phyloP scores from a whole-genome alignment of 805 yeast species.

The Wickerhamomyces bisporus region DNA sequence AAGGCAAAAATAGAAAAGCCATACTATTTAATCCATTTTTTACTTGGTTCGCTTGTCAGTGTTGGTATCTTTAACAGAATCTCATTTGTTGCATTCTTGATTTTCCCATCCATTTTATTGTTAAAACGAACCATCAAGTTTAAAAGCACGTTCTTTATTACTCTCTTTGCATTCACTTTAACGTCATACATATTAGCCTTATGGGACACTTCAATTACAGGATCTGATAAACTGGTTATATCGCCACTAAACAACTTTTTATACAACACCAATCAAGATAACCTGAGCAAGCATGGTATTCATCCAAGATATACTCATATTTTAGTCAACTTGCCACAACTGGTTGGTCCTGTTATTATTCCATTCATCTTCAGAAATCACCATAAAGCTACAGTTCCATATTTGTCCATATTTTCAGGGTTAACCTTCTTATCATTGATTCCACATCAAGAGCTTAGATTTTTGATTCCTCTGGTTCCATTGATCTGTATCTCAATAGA shows the following conservation, averaged over 20 bases:
- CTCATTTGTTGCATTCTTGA: constrained; percentile 72
- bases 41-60: constrained; percentile 46
- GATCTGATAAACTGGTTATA: constrained; percentile 30
- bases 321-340: constrained; percentile 68
- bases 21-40: constrained; percentile 13
- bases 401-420: constrained; percentile 59
- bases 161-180: constrained; percentile 30
- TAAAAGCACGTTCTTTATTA: constrained; percentile 27
- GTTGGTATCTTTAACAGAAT: constrained; percentile 81
- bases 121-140: constrained; percentile 36
- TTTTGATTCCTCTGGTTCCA: constrained; percentile 75
- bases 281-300: constrained; percentile 74
- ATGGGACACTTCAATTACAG: constrained; percentile 50
- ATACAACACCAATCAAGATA: constrained; percentile 58
- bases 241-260: constrained; percentile 74
- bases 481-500: constrained; percentile 55
- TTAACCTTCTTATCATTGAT: constrained; percentile 55
- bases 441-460: constrained; percentile 94
- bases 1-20: constrained; percentile 7
- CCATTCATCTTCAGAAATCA: constrained; percentile 30
- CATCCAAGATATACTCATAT: constrained; percentile 77
- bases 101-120: constrained; percentile 53
- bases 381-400: constrained; percentile 44
- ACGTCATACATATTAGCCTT: constrained; percentile 35
- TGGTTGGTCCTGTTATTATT: constrained; percentile 72